These are phyloP conservation scores for Hymenoscyphus salicellus DNA, from an alignment of 2,329 filamentous ascomycete genomes.

Conservation along the genomic window DNA sequence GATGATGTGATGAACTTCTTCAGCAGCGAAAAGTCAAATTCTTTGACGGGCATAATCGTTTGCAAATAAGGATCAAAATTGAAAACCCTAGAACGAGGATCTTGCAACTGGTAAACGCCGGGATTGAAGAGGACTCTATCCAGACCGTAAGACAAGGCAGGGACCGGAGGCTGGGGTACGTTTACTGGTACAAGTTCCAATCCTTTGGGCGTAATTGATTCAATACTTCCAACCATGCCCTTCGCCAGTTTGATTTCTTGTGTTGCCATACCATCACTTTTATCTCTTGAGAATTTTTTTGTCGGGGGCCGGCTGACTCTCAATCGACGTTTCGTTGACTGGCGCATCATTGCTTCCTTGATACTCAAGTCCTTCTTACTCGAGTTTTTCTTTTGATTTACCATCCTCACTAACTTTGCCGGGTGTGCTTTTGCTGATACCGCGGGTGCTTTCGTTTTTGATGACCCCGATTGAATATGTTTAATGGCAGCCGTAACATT, in stretches of 20 bases:
- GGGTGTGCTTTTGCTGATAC: neutral
- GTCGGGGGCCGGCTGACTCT: neutral
- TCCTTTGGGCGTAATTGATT: slow-evolving; percentile 28
- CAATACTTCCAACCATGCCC: slow-evolving; percentile 23
- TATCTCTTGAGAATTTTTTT: neutral
- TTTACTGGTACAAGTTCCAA: slow-evolving; percentile 32
- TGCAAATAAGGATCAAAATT: slow-evolving; percentile 97
- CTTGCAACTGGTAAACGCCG: slow-evolving; percentile 87
- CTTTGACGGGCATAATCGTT: slow-evolving; percentile 84
- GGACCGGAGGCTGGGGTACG: slow-evolving; percentile 31
- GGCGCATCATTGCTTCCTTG: slow-evolving; percentile 4
- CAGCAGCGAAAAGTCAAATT: slow-evolving; percentile 88
- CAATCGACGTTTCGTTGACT: neutral
- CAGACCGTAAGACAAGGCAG: slow-evolving; percentile 34
- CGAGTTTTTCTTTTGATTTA: neutral
- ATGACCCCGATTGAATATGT: neutral
- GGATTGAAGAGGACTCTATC: slow-evolving; percentile 82
- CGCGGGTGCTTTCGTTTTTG: too few relatives aligned
- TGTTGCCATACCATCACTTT: neutral
- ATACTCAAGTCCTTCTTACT: neutral
- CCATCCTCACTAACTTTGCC: too few relatives aligned
- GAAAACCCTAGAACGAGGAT: slow-evolving; percentile 80
- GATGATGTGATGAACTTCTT: slow-evolving; percentile 90
- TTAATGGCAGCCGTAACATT: neutral
- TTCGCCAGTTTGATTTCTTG: neutral